Conservation (phyloP, 192 early-diverging fungal species). For the Umbelopsis sp. region DNA sequence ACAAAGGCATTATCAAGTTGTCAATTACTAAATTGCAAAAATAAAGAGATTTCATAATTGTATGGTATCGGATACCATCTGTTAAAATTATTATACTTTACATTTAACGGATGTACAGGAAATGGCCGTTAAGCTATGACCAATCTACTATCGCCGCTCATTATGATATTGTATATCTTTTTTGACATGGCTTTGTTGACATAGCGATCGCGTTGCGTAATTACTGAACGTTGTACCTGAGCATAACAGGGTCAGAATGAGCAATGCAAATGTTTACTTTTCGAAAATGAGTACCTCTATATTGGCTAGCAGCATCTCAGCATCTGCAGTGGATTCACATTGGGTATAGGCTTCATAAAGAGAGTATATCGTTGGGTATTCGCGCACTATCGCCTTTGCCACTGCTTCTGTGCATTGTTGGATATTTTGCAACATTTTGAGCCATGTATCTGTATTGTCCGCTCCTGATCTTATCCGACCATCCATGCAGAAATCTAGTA, state of each 20-base stretch:
- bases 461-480: slow-evolving; percentile 32
- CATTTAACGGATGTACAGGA: background rate
- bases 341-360: slow-evolving; percentile 43
- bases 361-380: slow-evolving; percentile 39
- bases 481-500: slow-evolving; percentile 12
- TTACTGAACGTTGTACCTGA: slow-evolving; percentile 24
- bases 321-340: slow-evolving; percentile 21
- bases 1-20: no score
- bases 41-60: background rate
- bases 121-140: slow-evolving; percentile 21
- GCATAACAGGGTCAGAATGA: background rate
- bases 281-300: slow-evolving; percentile 39
- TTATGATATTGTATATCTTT: slow-evolving; percentile 49
- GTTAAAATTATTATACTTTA: no score
- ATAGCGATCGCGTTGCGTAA: slow-evolving; percentile 23
- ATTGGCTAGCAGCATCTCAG: slow-evolving; percentile 37
- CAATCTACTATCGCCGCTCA: slow-evolving; percentile 38
- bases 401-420: slow-evolving; percentile 42
- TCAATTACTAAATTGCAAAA: no score
- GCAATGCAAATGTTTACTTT: background rate
- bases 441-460: slow-evolving; percentile 40
- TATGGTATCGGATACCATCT: background rate
- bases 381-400: slow-evolving; percentile 39
- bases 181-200: slow-evolving; percentile 46
- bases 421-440: slow-evolving; percentile 47